Evolutionary conservation across 2,329 filamentous ascomycete genomes (phyloP), one percentile per base, ranked within the genome.

Genomic region (Colletotrichum simmondsii): DNA sequence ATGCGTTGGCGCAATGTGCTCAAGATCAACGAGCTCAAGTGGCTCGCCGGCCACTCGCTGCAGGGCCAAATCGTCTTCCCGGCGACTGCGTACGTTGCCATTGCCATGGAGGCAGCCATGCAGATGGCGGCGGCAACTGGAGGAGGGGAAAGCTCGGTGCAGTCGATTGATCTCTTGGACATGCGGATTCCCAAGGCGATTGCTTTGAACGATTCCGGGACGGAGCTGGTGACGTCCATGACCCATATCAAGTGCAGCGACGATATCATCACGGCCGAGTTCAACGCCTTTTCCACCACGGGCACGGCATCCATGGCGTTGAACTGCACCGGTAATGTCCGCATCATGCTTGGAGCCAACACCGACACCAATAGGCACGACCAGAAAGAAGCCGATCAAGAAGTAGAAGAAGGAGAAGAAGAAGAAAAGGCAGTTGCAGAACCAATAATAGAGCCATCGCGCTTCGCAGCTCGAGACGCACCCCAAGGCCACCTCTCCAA

Each of bases 1-100:
- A 4, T 73, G 11, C 65, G 58, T 11, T 79, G 75, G 77, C 65
- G 70, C 24, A 76, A 78, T 57, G 53, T 76, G 12, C 35, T 79
- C 5, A 66, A 68, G 37, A 54, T 57, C n/a, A 16, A 11, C 5
- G 73, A 78, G 56, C 30, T 78, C 12, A 78, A 85, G 35, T 86
- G 86, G 57, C 81, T 84, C 5, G 76, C 82, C 54, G 83, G 84
- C 66, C 85, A 86, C 77, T 64, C 76, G 35, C 81, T 86, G 79
- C 82, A 85, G 72, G 85, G 81, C 75, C 79, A 85, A 60, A 80
- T 80, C 65, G 80, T 86, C 72, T 83, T 83, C 66, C 81, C 85
- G 54, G 83, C 80, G 8, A 77, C 80, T 3, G 83, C 82, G 35
- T 77, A 78, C 24, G 75, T 80, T 1, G 77, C 81, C n/a, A 78